These are phyloP conservation scores for Penicillium dipodomyicola DNA, from an alignment of 495 filamentous ascomycete genomes.

Conservation along the genomic window DNA sequence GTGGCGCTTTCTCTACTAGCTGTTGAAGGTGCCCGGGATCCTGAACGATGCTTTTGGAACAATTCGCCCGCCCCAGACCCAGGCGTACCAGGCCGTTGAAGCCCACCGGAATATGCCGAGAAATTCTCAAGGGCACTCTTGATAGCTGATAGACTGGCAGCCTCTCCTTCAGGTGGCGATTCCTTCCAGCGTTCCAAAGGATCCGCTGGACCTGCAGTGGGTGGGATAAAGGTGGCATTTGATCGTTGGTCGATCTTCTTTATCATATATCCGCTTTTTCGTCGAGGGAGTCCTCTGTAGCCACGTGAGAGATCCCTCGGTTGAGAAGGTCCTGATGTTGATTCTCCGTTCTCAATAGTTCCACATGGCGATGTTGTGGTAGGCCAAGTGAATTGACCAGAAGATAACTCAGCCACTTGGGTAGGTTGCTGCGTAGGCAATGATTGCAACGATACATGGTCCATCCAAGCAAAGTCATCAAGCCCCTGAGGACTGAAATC, in stretches of 20 bases:
- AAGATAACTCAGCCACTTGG: not conserved
- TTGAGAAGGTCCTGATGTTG: not conserved
- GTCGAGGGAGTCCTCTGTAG: constrained; percentile 7
- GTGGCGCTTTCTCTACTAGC: constrained; percentile 13
- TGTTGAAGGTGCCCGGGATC: constrained; percentile 48
- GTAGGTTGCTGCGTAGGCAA: not conserved
- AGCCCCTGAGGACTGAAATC: not conserved
- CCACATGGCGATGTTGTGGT: not conserved
- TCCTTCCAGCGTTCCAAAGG: constrained; percentile 72
- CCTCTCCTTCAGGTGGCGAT: constrained; percentile 75
- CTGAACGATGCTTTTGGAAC: constrained; percentile 57
- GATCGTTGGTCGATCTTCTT: not conserved
- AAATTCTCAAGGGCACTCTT: constrained; percentile 59
- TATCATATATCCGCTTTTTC: constrained; percentile 19
- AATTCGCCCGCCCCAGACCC: constrained; percentile 39
- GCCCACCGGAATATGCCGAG: constrained; percentile 11
- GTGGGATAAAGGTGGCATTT: constrained; percentile 9
- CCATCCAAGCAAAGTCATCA: not conserved
- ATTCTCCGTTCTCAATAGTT: not conserved
- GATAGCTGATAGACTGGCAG: constrained; percentile 66
- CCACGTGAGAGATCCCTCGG: not conserved
- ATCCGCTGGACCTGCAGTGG: constrained; percentile 4
- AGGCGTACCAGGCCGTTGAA: not conserved
- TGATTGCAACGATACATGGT: not conserved
- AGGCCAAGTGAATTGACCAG: not conserved